Evolutionary conservation across 164 flowering plant species (phyloP), one percentile per base, ranked within the genome.

Genomic region (Vitis amurensis): DNA sequence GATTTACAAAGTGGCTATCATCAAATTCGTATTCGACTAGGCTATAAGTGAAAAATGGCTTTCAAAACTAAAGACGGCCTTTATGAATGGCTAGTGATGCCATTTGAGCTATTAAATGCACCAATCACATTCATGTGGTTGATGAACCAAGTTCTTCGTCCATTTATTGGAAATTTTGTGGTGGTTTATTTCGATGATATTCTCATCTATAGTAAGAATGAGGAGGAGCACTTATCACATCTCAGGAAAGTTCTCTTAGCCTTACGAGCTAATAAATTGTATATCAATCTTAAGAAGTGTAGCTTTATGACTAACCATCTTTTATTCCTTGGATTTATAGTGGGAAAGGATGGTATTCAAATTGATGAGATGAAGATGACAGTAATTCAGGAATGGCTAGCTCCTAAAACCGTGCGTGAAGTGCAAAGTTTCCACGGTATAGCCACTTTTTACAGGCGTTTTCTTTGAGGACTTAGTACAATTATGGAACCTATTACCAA

Each of bases 231-330:
- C 7, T 6, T 37, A 37, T 3, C 44, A 6, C 44, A 37, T 37
- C 44, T 50, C 7, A 3, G 2, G 7, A 2, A 37, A 8, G 59
- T 61, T 10, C n/a, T 61, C 1, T 1, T 8, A 3, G 19, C 61
- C 3, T 7, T 69, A 8, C 10, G 19, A 2, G 58, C 61, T 4
- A 61, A 61, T 19, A 48, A 23, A 11, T 10, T 60, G 9, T 59
- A 59, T 31, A 19, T 60, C 23, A 47, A 69, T 13, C 14, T 59
- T 2, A 69, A 69, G 48, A 69, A 69, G 58, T 60, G 57, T 51
- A 8, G 16, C 17, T 66, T 66, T 15, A 27, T 51, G n/a, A 51
- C 59, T 10, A 10, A 8, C 11, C 19, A 51, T 3, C 47, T 66
- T 2, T 8, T 64, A 17, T 64, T 50, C 23, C 50, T 64, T 53